Conservation (phyloP, 805 yeast genomes). For the Candida stauntonica region DNA sequence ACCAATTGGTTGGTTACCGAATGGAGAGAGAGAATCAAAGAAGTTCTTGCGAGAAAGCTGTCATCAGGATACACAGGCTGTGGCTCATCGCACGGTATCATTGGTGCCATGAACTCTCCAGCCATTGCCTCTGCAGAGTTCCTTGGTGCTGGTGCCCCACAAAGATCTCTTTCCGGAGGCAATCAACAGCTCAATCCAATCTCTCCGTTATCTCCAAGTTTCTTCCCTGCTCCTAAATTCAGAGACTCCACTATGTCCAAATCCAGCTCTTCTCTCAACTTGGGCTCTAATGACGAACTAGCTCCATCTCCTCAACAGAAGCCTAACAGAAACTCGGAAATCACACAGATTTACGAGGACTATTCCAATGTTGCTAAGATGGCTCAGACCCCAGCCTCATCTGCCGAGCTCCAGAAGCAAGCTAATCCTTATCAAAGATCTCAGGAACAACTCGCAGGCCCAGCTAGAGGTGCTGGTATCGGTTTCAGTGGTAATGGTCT, state of each 20-base stretch:
- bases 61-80: constrained; percentile 68
- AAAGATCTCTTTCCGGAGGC: constrained; percentile 2
- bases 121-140: constrained; percentile 35
- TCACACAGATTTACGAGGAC: constrained; percentile 30
- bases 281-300: constrained; percentile 14
- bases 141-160: constrained; percentile 20
- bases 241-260: constrained; percentile 24
- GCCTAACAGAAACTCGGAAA: constrained; percentile 26
- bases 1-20: constrained; percentile 53
- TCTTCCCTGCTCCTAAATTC: constrained; percentile 32
- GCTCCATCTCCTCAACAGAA: constrained; percentile 13
- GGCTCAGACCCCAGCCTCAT: constrained; percentile 2
- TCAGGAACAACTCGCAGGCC: constrained; percentile 1
- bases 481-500: constrained; percentile 12
- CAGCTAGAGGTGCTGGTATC: constrained; percentile 14
- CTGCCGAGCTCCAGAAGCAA: not conserved
- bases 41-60: constrained; percentile 49
- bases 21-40: constrained; percentile 57
- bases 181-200: constrained; percentile 24
- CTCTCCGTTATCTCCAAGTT: constrained; percentile 35
- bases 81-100: constrained; percentile 62
- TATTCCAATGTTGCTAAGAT: constrained; percentile 26
- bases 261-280: constrained; percentile 16
- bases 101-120: constrained; percentile 55
- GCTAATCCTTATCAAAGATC: constrained; percentile 2